Evolutionary conservation across 2,329 filamentous ascomycete species (phyloP).

Genomic region (Rhynchosporium secalis): DNA sequence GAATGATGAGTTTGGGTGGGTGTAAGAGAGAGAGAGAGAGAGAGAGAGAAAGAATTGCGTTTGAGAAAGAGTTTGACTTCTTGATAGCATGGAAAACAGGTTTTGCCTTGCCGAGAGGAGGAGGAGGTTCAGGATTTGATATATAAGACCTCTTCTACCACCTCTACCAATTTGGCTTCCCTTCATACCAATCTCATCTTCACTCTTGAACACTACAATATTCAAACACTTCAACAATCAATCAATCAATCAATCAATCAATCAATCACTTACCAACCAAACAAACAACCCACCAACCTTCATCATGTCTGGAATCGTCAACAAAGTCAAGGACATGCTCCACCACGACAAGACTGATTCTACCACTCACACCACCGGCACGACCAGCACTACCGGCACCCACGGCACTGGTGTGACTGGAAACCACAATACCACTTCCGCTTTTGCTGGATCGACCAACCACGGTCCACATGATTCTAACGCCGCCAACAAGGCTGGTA

Average conservation of each 20-base stretch:
- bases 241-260: not conserved
- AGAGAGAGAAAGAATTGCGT: not conserved
- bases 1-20: no score
- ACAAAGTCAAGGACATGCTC: conserved; percentile 51
- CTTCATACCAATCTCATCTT: conserved; percentile 15
- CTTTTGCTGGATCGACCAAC: conserved; percentile 1
- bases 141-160: conserved; percentile 16
- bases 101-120: conserved; percentile 7
- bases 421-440: not conserved
- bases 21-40: not conserved
- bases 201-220: conserved; percentile 14
- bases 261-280: not conserved
- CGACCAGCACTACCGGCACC: conserved; percentile 18
- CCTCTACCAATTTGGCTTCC: not conserved
- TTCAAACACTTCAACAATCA: conserved; percentile 10
- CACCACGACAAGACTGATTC: conserved; percentile 31
- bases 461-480: conserved; percentile 7
- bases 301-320: conserved; percentile 46
- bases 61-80: not conserved
- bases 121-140: conserved; percentile 2
- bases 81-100: conserved; percentile 13
- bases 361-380: conserved; percentile 21
- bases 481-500: not conserved
- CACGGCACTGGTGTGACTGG: conserved; percentile 30
- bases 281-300: conserved; percentile 12